Conservation (phyloP, 2,329 filamentous ascomycete genomes). For the Coniochaeta hoffmannii region DNA sequence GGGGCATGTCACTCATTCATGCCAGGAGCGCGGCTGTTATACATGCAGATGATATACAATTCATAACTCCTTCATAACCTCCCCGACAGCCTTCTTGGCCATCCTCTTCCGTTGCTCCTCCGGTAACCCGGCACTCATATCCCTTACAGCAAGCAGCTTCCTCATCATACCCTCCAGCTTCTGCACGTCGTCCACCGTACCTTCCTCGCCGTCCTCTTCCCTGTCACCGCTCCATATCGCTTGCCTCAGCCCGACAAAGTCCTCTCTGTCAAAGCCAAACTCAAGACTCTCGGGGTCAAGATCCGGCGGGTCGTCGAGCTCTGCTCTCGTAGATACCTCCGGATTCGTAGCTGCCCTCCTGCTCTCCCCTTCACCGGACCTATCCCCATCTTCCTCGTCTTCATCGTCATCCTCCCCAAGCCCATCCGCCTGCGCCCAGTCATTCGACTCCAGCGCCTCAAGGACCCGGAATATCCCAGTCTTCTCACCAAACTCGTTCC, state of each 20-base stretch:
- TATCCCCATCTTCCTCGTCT: slow-evolving; percentile 15
- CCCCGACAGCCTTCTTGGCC: slow-evolving; percentile 53
- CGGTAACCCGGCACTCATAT: slow-evolving; percentile 51
- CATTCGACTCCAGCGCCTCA: slow-evolving; percentile 59
- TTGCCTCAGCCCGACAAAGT: slow-evolving; percentile 43
- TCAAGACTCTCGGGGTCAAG: slow-evolving; percentile 40
- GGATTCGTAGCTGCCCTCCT: slow-evolving; percentile 16
- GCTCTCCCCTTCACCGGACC: slow-evolving; percentile 20
- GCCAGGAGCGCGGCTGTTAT: no score
- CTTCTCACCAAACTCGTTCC: slow-evolving; percentile 56
- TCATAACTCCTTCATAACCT: slow-evolving; percentile 54
- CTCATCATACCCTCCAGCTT: slow-evolving; percentile 58
- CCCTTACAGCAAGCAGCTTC: slow-evolving; percentile 53
- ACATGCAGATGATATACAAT: no score
- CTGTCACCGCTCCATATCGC: slow-evolving; percentile 39
- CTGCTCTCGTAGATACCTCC: background rate
- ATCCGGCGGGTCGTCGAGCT: slow-evolving; percentile 1
- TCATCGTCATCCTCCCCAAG: slow-evolving; percentile 4
- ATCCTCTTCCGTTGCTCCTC: slow-evolving; percentile 54
- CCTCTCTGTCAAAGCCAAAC: slow-evolving; percentile 44
- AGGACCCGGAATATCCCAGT: slow-evolving; percentile 49
- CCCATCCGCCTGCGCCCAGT: slow-evolving; percentile 40
- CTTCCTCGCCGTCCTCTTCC: slow-evolving; percentile 14
- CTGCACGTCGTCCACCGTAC: slow-evolving; percentile 42
- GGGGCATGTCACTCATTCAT: background rate